Base-by-base conservation (phyloP, 257 asterid genomes). In the Solanum rostratum region DNA sequence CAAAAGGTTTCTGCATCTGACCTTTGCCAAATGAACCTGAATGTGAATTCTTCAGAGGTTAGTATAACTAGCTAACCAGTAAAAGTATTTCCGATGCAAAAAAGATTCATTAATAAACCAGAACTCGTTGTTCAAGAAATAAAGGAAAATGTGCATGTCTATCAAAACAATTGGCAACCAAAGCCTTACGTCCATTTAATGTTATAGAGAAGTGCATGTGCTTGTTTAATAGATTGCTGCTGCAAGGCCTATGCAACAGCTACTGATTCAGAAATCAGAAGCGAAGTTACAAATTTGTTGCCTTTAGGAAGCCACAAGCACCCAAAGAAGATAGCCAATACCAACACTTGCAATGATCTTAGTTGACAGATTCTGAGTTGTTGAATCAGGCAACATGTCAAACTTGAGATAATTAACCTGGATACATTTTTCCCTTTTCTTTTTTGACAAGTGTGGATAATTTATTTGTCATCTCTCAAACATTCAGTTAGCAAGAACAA, bases 1-100 rank as follows among this genome's bases (percentile, higher is more conserved):
- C 98, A 85, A 95, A 95, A 66, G 98, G 96, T 89, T 93, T 95
- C 93, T 95, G 98, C 98, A 95, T 95, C 92, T 94, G 94, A 74
- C 97, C 97, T 91, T 83, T 92, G 69, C 95, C 95, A 85, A 95
- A 93, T 27, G 95, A 18, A 66, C 98, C 98, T 94, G 94, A 88
- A 85, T 37, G n/a, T 7, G 46, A 81, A 55, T 27, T 41, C 41
- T 2, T 20, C 59, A 46, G 49, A 10, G 24, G 15, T 57, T 49
- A 46, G 81, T 74, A 46, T 49, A 74, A 49, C 43, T 74, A 46
- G 22, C 59, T 5, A 43, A 80, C 69, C 59, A 78, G 71, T n/a
- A 66, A 84, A 43, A 83, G 24, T 68, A 73, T 49, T 20, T 20
- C 49, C 8, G 45, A 49, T 78, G 11, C 80, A 33, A n/a, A 57